Evolutionary conservation across 768 basidiomycete genomes (phyloP).

Genomic region (Cystoderma amianthinum): DNA sequence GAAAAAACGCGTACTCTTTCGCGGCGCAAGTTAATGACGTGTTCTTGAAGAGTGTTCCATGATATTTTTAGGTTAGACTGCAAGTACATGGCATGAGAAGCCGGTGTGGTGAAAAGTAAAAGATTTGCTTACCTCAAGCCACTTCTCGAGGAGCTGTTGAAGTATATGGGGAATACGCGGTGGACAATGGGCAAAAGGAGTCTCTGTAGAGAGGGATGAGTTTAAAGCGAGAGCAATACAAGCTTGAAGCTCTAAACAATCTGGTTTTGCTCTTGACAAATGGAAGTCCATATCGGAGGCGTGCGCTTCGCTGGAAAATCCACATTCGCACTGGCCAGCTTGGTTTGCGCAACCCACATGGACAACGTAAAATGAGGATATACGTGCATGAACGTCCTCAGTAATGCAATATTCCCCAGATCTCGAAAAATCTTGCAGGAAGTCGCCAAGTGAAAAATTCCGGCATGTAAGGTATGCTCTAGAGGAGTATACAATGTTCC

Average conservation of each 20-base stretch:
- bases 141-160: not conserved
- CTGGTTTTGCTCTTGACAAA: not conserved
- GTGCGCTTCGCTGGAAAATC: not conserved
- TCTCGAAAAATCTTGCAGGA: not conserved
- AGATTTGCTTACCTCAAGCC: not conserved
- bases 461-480: not conserved
- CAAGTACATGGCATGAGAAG: not conserved
- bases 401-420: not conserved
- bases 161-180: no score
- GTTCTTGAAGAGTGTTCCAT: not conserved
- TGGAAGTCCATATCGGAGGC: not conserved
- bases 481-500: not conserved
- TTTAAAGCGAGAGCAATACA: not conserved
- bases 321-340: not conserved
- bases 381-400: not conserved
- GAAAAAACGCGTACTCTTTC: not conserved
- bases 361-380: not conserved
- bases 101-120: not conserved
- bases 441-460: not conserved
- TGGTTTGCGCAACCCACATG: not conserved
- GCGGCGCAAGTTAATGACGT: not conserved
- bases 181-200: no score
- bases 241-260: not conserved
- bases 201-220: not conserved
- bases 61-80: not conserved